A percentile compares a stretch with the other conserved stretches of the same genome.
These are phyloP conservation scores for Botryosphaeria dothidea DNA, from an alignment of 2,329 filamentous ascomycete species.

Conservation along the genomic window DNA sequence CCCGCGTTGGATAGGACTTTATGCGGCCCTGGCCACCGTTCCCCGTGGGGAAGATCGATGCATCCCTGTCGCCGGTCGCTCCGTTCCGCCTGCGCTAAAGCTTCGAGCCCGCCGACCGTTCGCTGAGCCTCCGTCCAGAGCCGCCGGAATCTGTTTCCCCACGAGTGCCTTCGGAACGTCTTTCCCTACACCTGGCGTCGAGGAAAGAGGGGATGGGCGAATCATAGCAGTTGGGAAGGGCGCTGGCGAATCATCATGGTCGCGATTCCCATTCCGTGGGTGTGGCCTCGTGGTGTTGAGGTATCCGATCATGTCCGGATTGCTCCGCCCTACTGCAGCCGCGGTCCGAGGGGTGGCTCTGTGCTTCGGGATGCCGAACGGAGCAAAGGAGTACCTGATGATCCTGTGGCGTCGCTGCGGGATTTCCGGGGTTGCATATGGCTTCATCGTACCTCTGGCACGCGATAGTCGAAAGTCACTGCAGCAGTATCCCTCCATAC, in stretches of 20 bases:
- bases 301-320: background rate
- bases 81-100: background rate
- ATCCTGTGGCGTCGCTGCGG: background rate
- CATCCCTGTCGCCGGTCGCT: background rate
- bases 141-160: conserved; percentile 12
- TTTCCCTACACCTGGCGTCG: background rate
- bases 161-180: background rate
- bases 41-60: conserved; percentile 15
- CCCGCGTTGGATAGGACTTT: background rate
- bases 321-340: background rate
- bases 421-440: conserved; percentile 39
- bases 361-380: background rate
- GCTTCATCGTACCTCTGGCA: too few relatives aligned
- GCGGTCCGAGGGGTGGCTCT: background rate
- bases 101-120: background rate
- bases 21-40: background rate
- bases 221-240: background rate
- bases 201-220: background rate
- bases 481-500: too few relatives aligned
- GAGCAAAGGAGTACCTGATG: background rate
- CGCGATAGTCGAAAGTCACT: too few relatives aligned
- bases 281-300: background rate
- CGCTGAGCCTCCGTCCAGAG: background rate
- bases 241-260: background rate
- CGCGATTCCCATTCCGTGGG: background rate